These are phyloP conservation scores for Osmanthus fragrans DNA, from an alignment of 257 asterid genomes.

Conservation along the genomic window DNA sequence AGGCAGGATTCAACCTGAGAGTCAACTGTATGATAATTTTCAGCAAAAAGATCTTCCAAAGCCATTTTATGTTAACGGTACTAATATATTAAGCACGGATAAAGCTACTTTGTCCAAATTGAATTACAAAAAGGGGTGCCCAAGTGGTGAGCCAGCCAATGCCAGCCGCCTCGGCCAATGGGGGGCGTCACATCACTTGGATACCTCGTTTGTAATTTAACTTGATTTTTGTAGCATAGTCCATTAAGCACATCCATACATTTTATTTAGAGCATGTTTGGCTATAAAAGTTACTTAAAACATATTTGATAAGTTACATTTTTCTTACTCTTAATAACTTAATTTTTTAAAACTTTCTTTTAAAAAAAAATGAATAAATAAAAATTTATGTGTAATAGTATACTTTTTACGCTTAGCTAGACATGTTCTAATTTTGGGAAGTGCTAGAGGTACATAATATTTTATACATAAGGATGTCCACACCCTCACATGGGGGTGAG, in stretches of 20 bases:
- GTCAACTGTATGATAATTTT: not conserved
- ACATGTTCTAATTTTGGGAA: not conserved
- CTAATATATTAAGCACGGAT: not conserved
- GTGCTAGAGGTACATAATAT: no score
- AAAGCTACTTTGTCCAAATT: no score
- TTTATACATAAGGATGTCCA: no score
- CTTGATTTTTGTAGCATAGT: no score
- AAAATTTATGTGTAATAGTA: not conserved
- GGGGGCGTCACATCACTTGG: no score
- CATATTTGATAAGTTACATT: not conserved
- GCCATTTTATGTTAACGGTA: not conserved
- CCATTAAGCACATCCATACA: not conserved
- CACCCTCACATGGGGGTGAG: no score
- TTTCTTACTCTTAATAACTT: not conserved
- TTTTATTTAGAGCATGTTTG: not conserved
- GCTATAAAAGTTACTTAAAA: not conserved
- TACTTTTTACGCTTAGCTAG: not conserved
- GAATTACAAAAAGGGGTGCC: no score
- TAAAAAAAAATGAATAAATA: no score
- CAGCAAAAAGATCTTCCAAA: not conserved
- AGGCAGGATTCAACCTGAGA: slow-evolving; percentile 72
- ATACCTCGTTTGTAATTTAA: no score
- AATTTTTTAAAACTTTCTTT: not conserved
- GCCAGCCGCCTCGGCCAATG: no score
- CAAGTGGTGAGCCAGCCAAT: no score